Evolutionary conservation across 108 stramenopile species (phyloP).

Genomic region (Poteriospumella lacustris): DNA sequence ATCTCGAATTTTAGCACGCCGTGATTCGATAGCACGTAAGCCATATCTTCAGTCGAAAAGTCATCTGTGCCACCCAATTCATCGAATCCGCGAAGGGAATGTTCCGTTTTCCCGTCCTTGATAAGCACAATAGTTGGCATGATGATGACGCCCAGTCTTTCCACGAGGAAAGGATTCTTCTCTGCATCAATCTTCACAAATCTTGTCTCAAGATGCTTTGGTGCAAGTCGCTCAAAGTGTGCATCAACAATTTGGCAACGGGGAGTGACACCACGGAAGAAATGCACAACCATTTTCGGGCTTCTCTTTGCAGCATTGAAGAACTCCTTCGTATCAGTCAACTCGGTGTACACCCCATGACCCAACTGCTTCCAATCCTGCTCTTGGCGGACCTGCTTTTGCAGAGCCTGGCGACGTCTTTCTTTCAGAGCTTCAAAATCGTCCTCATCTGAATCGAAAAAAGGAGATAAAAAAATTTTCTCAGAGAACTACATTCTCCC

Average conservation of each 20-base stretch:
- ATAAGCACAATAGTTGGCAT: slow-evolving; percentile 93
- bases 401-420: slow-evolving; percentile 67
- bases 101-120: slow-evolving; percentile 80
- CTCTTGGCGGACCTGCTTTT: slow-evolving; percentile 59
- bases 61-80: slow-evolving; percentile 91
- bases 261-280: slow-evolving; percentile 82
- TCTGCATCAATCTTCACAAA: slow-evolving; percentile 94
- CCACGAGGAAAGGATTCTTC: slow-evolving; percentile 86
- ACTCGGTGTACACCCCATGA: slow-evolving; percentile 59
- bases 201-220: slow-evolving; percentile 80
- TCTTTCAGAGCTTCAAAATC: slow-evolving; percentile 80
- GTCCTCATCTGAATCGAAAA: slow-evolving; percentile 54
- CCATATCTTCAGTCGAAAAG: slow-evolving; percentile 72
- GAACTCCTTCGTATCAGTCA: slow-evolving; percentile 70
- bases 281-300: slow-evolving; percentile 82
- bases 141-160: slow-evolving; percentile 79
- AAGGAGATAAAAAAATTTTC: neutral
- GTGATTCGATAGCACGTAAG: slow-evolving; percentile 66
- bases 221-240: slow-evolving; percentile 73
- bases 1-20: slow-evolving; percentile 50
- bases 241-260: slow-evolving; percentile 83
- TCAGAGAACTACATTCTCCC: neutral
- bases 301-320: slow-evolving; percentile 80
- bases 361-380: slow-evolving; percentile 32
- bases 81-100: slow-evolving; percentile 88